phyloP scores from a whole-genome alignment of 371 early-diverging fungal genomes.

The Circinella umbellata region DNA sequence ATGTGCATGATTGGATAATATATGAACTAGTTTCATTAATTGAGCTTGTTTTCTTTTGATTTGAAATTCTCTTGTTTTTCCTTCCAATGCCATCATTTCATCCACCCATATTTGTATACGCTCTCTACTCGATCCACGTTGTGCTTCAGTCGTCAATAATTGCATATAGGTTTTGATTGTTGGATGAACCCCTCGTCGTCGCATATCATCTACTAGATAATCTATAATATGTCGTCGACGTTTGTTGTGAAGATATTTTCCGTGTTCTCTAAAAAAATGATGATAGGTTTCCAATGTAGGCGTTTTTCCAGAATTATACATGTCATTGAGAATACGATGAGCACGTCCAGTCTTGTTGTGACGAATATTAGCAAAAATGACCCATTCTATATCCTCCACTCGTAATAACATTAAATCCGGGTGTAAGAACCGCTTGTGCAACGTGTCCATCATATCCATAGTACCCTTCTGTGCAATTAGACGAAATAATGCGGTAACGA shows the following conservation, averaged over 20 bases:
- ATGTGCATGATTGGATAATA: slow-evolving; percentile 19
- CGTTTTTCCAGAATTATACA: slow-evolving; percentile 15
- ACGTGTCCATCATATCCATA: slow-evolving; percentile 16
- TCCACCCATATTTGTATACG: slow-evolving; percentile 13
- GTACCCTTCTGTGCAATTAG: slow-evolving; percentile 11
- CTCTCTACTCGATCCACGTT: slow-evolving; percentile 8
- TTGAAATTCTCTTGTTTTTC: background rate
- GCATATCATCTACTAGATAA: slow-evolving; percentile 20
- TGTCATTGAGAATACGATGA: slow-evolving; percentile 9
- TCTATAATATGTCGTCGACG: slow-evolving; percentile 10
- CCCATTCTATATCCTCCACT: slow-evolving; percentile 17
- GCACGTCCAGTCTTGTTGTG: slow-evolving; percentile 15
- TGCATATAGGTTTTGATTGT: slow-evolving; percentile 16
- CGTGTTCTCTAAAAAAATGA: slow-evolving; percentile 18
- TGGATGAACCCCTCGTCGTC: slow-evolving; percentile 12
- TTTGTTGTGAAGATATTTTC: slow-evolving; percentile 15
- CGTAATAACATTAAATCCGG: background rate
- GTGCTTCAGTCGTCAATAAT: slow-evolving; percentile 16
- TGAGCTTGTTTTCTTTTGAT: slow-evolving; percentile 6
- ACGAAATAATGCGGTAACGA: slow-evolving; percentile 9
- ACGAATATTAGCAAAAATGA: slow-evolving; percentile 12
- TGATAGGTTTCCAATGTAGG: slow-evolving; percentile 16
- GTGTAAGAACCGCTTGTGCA: background rate
- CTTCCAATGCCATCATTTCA: slow-evolving; percentile 13
- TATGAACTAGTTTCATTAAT: slow-evolving; percentile 14